Base-by-base conservation (phyloP, 1,284 basidiomycete species). In the Leccinum solheimii region DNA sequence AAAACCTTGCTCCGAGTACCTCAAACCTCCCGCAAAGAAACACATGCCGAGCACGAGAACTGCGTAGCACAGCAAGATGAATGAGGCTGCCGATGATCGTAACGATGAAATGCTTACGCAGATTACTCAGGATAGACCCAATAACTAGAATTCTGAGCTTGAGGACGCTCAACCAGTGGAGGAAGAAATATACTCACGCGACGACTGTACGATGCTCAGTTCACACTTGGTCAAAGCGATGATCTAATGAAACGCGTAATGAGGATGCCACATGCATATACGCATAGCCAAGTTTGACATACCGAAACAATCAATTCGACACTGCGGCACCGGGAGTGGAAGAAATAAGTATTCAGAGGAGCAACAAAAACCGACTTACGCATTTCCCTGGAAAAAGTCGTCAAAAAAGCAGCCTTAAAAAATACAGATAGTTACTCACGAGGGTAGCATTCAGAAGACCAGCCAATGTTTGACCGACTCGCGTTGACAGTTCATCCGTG, bases 361-460 rank as follows among this genome's bases (percentile, higher is more conserved):
- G 23, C n/a, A 40, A 56, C 1, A 19, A 34, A 32, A 32, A 30
- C n/a, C 11, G 6, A 82, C 90, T 76, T 75, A 91, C 90, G 88
- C 86, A 70, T 91, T 92, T 68, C 90, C 90, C 89, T 91, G 65
- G 16, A 48, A 61, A 60, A 50, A 58, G 8, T 64, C 10, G 63
- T 63, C 19, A 60, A 56, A 55, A 55, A 51, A 8, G 38, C 54
- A 5, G n/a, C 23, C 23, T 26, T 26, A 51, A 50, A 57, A 57
- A 21, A 14, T 14, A 21, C 16, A 27, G 45, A 57, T 58, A 62
- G 53, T 45, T 38, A 76, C 83, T 66, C 68, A 91, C 90, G 64
- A 96, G 79, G 8, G 94, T 96, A 11, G 92, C 94, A 74, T 95
- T 95, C 62, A 95, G 74, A 13, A 95, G 80, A 62, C 92, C 93